Evolutionary conservation across 345 rosid genomes (phyloP), one percentile per base, ranked within the genome.

Genomic region (Lepidium aucheri): DNA sequence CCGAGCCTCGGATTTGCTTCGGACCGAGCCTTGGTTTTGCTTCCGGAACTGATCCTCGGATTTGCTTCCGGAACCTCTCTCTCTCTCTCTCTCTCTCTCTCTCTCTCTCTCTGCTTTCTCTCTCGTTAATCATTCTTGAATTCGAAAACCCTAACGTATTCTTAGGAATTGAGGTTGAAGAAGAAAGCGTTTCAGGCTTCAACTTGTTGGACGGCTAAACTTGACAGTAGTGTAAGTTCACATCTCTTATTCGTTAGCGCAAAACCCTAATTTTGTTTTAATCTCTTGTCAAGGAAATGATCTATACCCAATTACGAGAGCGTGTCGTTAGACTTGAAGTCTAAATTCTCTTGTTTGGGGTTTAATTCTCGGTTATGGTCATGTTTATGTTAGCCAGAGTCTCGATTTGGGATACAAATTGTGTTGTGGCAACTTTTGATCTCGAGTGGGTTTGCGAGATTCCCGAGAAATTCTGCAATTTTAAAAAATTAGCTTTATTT

Each of bases 61-160:
- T 61, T 59, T 73, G 77, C 65, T 68, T 76, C 78, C 53, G 38
- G 20, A 81, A 60, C 80, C 78, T 69, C 60, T 68, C 75, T 38
- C 84, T 81, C n/a, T n/a, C n/a, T n/a, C n/a, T n/a, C n/a, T n/a
- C n/a, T 79, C 53, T 77, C 76, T 74, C 52, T 71, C 56, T 73
- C 68, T 55, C 54, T 68, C 63, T 66, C 69, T 56, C 74, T 53
- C 22, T n/a, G n/a, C n/a, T n/a, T n/a, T 20, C 22, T 63, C 41
- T 51, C 28, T 65, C 54, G 66, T 42, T 70, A 70, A 70, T 28
- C 32, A 28, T 53, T 70, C 52, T 42, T 45, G 42, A 22, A 70
- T 44, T 63, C 53, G 65, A 67, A 78, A 63, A 72, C 79, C 82
- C 86, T 78, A 78, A 70, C 67, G 35, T 72, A 9, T 68, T 47